Conservation (phyloP, 1,139 yeast species). For the Saccharomyces hybrid region DNA sequence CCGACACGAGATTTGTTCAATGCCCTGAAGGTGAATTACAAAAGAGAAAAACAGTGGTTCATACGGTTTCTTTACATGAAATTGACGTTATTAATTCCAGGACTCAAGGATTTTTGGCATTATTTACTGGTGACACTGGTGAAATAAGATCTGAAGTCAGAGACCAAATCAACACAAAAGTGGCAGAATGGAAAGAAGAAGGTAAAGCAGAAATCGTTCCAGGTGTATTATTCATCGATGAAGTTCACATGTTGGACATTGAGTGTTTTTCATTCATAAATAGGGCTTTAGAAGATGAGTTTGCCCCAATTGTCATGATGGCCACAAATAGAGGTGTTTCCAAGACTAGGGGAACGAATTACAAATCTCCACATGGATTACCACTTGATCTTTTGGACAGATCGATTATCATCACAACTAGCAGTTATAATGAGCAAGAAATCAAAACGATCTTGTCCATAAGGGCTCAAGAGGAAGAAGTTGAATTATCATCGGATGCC, state of each 20-base stretch:
- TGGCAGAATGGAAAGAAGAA: constrained; percentile 98
- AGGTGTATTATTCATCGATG: constrained; percentile 97
- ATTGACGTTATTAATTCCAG: constrained; percentile 97
- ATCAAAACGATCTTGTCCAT: constrained; percentile 78
- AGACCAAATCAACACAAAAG: constrained; percentile 93
- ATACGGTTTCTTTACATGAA: constrained; percentile 93
- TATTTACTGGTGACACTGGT: constrained; percentile 96
- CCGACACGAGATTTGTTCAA: constrained; percentile 94
- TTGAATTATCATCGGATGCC: constrained; percentile 76
- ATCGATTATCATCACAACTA: constrained; percentile 84
- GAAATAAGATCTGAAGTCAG: constrained; percentile 94
- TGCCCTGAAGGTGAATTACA: constrained; percentile 99
- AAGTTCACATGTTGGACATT: constrained; percentile 97
- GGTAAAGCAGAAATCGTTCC: constrained; percentile 98
- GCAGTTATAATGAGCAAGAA: constrained; percentile 69
- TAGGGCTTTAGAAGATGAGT: constrained; percentile 93
- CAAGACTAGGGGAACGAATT: constrained; percentile 85
- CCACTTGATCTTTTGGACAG: constrained; percentile 94
- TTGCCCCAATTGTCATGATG: constrained; percentile 96
- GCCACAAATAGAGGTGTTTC: constrained; percentile 96
- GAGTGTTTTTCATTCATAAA: constrained; percentile 95
- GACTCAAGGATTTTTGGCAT: constrained; percentile 96
- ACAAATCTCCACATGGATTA: constrained; percentile 93
- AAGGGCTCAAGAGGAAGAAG: constrained; percentile 95
- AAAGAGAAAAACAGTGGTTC: constrained; percentile 89